A percentile compares a stretch with the other conserved stretches of the same genome.
Conservation (phyloP, 228 moss, liverwort and hornwort genomes). For the Sphagnum fallax region DNA sequence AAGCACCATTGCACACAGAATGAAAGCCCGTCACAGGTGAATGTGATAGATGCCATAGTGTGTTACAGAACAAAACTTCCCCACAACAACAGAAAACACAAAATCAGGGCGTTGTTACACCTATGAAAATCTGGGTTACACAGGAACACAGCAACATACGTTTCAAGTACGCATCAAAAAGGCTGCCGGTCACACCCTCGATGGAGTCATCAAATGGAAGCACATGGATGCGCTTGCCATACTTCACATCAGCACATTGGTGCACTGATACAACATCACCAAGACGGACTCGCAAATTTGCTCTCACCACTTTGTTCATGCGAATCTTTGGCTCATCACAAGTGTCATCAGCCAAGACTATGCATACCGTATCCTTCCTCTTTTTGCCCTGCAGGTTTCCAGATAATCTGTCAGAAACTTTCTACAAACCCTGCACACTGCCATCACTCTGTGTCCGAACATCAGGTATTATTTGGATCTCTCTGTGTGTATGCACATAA, state of each 20-base stretch:
- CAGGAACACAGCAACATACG: constrained; percentile 11
- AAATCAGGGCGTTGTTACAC: too few species aligned
- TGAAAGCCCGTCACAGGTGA: too few species aligned
- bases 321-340: constrained; percentile 47
- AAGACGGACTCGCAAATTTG: constrained; percentile 34
- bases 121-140: too few species aligned
- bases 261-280: constrained; percentile 45
- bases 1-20: too few species aligned
- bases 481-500: too few species aligned
- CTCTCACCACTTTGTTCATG: constrained; percentile 44
- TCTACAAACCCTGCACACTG: too few species aligned
- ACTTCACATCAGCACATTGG: constrained; percentile 46
- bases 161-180: constrained; percentile 37
- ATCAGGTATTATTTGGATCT: too few species aligned
- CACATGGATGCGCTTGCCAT: constrained; percentile 44
- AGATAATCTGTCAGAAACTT: neutral
- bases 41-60: too few species aligned
- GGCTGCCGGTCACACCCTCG: constrained; percentile 37
- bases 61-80: too few species aligned
- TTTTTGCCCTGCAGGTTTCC: constrained; percentile 30
- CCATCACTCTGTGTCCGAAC: too few species aligned
- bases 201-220: constrained; percentile 40
- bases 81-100: too few species aligned
- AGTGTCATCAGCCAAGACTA: constrained; percentile 37
- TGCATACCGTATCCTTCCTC: constrained; percentile 39